phyloP scores from a whole-genome alignment of 345 rosid genomes.

The Ceriops tagal region DNA sequence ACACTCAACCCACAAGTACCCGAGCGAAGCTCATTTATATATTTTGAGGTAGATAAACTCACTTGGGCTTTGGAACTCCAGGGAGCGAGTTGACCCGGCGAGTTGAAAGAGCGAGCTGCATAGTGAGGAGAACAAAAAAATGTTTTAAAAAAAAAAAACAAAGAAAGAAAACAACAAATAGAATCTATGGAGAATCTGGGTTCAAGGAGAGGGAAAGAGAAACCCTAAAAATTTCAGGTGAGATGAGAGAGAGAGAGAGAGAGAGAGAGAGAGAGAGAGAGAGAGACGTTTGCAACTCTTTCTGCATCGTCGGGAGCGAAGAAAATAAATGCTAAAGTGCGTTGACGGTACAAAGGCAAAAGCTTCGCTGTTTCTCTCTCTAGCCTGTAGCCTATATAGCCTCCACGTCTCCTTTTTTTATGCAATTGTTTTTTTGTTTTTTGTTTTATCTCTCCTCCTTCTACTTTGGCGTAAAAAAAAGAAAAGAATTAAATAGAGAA shows the following conservation, averaged over 20 bases:
- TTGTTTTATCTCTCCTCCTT: too few species aligned
- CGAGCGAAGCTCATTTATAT: background rate
- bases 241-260: slow-evolving; percentile 15
- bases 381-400: background rate
- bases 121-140: background rate
- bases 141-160: background rate
- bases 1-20: slow-evolving; percentile 19
- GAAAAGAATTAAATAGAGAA: too few species aligned
- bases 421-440: too few species aligned
- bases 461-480: too few species aligned
- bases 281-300: slow-evolving; percentile 3
- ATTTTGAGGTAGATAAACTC: slow-evolving; percentile 10
- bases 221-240: slow-evolving; percentile 16
- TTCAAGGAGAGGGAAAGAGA: slow-evolving; percentile 19
- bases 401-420: too few species aligned
- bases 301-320: slow-evolving; percentile 16
- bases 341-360: slow-evolving; percentile 37
- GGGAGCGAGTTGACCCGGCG: slow-evolving; percentile 18
- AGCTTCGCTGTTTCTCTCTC: background rate
- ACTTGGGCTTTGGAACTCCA: slow-evolving; percentile 20
- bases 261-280: slow-evolving; percentile 12
- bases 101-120: background rate
- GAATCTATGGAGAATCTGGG: slow-evolving; percentile 6
- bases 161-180: slow-evolving; percentile 10
- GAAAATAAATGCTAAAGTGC: slow-evolving; percentile 44